Evolutionary conservation across 2,329 filamentous ascomycete genomes (phyloP), one percentile per base, ranked within the genome.

Genomic region (Pseudocercospora vitis): DNA sequence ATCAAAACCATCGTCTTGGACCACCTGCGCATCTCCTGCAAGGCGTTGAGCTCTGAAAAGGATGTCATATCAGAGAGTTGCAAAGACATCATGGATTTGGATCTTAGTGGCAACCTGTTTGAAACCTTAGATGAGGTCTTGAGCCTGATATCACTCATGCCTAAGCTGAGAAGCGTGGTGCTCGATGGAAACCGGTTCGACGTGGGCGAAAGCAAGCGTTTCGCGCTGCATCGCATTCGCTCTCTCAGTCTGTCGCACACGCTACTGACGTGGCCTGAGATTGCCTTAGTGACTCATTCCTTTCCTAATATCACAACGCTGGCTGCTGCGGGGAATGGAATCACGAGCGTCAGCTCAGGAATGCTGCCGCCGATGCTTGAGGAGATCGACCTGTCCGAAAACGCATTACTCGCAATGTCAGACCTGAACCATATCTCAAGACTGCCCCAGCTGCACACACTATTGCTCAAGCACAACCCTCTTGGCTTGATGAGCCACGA

Each of bases 21-120:
- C 72, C 85, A 87, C 11, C 73, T 89, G 66, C 78, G 82, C 47
- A 80, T 97, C 57, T 71, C 70, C 6, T 42, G 58, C 21, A 35
- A 51, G 2, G 29, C 23, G 2, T 23, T 32, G 14, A 48, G 55
- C 2, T 52, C 62, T 18, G 64, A 66, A 3, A 48, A 50, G 9
- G 50, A 62, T 8, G 74, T 83, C 63, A 85, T 96, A 48, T 68
- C 65, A 26, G 66, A 72, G 14, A 75, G 76, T 2, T 84, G 81
- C 65, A 79, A 81, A 0, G 82, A 81, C 48, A 79, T 83, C 35
- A 76, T 80, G 1, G 89, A 96, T 66, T 76, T 97, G 40, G 91
- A 96, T 67, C 71, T 99, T 35, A 91, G 91, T 66, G 82, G 89
- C 47, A 97, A 95, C 68, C 70, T 96, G 28, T 84, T 97, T 64